Conservation (phyloP, 1,139 yeast species). For the Yamadazyma conglobata region DNA sequence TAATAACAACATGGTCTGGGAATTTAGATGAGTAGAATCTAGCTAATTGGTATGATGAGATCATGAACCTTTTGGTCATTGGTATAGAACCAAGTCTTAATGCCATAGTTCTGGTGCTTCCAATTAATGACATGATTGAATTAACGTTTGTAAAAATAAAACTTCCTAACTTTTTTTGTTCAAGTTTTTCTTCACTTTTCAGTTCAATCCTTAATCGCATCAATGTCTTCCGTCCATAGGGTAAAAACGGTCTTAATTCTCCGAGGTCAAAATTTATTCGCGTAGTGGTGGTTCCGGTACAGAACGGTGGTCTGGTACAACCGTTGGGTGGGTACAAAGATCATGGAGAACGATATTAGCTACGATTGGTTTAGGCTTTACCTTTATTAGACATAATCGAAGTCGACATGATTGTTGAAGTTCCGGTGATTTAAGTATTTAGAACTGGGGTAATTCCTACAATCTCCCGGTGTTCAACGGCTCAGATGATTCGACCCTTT, state of each 20-base stretch:
- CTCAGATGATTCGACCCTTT: too few species aligned
- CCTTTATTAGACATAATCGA: too few species aligned
- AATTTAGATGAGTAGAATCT: slow-evolving; percentile 47
- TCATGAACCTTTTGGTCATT: slow-evolving; percentile 11
- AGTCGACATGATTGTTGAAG: too few species aligned
- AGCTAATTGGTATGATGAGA: slow-evolving; percentile 14
- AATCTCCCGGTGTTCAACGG: too few species aligned
- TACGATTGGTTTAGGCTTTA: too few species aligned
- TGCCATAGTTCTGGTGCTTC: slow-evolving; percentile 12
- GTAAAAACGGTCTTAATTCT: slow-evolving; percentile 10
- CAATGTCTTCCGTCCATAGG: slow-evolving; percentile 14
- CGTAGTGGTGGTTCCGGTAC: too few species aligned
- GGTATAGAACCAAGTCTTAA: slow-evolving; percentile 10
- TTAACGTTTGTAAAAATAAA: neutral
- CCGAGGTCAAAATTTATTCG: too few species aligned
- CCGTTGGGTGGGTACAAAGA: too few species aligned
- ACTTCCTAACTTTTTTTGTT: slow-evolving; percentile 4
- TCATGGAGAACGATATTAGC: too few species aligned
- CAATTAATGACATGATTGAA: slow-evolving; percentile 11
- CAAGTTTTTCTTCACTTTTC: slow-evolving; percentile 8
- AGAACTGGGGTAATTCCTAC: too few species aligned
- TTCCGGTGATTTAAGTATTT: too few species aligned
- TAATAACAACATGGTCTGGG: slow-evolving; percentile 68
- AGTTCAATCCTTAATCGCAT: slow-evolving; percentile 13
- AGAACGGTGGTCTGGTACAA: too few species aligned